phyloP scores from a whole-genome alignment of 2,329 filamentous ascomycete genomes.

The Fusarium sp. region DNA sequence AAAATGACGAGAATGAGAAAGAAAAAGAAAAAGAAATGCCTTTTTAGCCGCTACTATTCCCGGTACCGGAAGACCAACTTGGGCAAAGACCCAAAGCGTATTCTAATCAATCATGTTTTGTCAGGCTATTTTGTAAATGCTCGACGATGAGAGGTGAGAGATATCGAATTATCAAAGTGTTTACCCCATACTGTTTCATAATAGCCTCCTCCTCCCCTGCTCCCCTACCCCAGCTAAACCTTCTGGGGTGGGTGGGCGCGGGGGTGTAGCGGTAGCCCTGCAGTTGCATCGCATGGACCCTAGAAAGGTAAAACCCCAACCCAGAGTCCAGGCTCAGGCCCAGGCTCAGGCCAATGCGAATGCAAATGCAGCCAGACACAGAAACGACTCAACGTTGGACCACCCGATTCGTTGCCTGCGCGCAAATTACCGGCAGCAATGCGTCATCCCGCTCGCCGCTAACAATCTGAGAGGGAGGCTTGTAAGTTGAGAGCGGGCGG shows the following conservation, averaged over 20 bases:
- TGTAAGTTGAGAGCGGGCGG: neutral
- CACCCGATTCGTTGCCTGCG: slow-evolving; percentile 42
- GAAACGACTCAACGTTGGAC: slow-evolving; percentile 4
- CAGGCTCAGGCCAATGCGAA: neutral
- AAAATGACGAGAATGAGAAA: neutral
- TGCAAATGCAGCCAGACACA: neutral
- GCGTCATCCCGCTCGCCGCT: slow-evolving; percentile 47
- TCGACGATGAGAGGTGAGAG: slow-evolving; percentile 46
- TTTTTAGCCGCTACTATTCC: slow-evolving; percentile 16
- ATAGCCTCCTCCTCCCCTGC: slow-evolving; percentile 36
- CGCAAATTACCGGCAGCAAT: slow-evolving; percentile 48
- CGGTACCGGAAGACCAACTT: neutral
- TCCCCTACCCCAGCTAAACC: neutral
- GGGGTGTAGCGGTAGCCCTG: slow-evolving; percentile 4
- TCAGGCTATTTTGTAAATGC: slow-evolving; percentile 18
- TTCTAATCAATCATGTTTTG: neutral
- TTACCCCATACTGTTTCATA: slow-evolving; percentile 52
- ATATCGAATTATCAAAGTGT: slow-evolving; percentile 39
- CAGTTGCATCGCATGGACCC: slow-evolving; percentile 25
- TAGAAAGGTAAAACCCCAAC: neutral
- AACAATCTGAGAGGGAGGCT: slow-evolving; percentile 6
- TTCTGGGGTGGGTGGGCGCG: slow-evolving; percentile 19
- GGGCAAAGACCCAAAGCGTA: neutral
- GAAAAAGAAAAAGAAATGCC: slow-evolving; percentile 3
- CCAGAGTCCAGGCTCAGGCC: neutral